Base-by-base conservation (phyloP, 768 basidiomycete species). In the Exidia glandulosa region DNA sequence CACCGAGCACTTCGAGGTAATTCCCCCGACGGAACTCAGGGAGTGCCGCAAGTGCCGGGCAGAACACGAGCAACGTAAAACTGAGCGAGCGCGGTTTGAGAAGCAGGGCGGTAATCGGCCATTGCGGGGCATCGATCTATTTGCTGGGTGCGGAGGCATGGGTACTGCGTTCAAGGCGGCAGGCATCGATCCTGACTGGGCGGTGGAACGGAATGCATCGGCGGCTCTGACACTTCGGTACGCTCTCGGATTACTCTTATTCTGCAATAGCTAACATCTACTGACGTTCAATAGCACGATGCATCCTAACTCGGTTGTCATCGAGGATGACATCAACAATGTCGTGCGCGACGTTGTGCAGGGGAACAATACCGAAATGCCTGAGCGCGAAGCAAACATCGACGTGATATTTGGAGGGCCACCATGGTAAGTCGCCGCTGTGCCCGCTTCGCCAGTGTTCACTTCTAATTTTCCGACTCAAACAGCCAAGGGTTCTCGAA, bases 61-160 rank as follows among this genome's bases (percentile, higher is more conserved):
- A 2, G 70, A 71, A 27, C 76, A 75, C 16, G 65, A 67, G 32
- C 64, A 67, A 2, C 61, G 59, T 27, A 60, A 79, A 2, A 59
- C 70, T 16, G 66, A 72, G 19, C 66, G 67, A 14, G 61, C 70
- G 5, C 47, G 64, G 3, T 71, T 80, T 9, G 64, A 73, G 4
- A 59, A 67, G 23, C 68, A 70, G 12, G 23, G 5, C 5, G 23
- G 19, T 6, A 72, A 80, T 45, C 75, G 73, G 7, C 79, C 78
- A 25, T 69, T 89, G 25, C 72, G 76, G 58, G 83, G 82, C 2
- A 62, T 90, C 59, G 88, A 90, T 66, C 71, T 90, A 4, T 90
- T 88, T 64, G 77, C 80, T 67, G 88, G 87, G 87, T 68, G 88
- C 86, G 88, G 88, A 57, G 88, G 88, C 2, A 76, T 90, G 5